Evolutionary conservation across 192 early-diverging fungal species (phyloP).

Genomic region (Cetraspora pellucida): DNA sequence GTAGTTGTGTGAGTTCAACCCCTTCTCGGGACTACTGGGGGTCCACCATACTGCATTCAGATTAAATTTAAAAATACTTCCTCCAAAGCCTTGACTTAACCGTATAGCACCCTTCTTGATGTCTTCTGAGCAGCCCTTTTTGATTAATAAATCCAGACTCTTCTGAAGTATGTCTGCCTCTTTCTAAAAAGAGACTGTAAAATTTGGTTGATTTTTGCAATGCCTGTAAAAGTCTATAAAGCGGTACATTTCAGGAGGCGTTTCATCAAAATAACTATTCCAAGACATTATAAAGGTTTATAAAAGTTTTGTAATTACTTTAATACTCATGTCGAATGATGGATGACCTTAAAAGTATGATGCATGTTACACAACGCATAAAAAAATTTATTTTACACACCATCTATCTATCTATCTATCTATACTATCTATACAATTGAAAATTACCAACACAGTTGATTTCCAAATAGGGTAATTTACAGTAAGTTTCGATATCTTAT

Average conservation of each 20-base stretch:
- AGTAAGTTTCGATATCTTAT: too few relatives aligned
- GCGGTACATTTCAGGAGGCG: conserved; percentile 19
- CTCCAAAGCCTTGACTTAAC: conserved; percentile 5
- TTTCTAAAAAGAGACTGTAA: conserved; percentile 20
- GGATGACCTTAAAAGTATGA: too few relatives aligned
- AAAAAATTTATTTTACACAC: too few relatives aligned
- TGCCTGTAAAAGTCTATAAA: conserved; percentile 31
- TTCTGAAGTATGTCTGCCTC: conserved; percentile 5
- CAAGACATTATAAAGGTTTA: neutral
- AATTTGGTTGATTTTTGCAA: neutral
- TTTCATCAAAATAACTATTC: conserved; percentile 28
- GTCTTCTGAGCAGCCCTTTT: conserved; percentile 4
- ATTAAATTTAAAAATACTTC: conserved; percentile 10
- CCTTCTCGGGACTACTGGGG: conserved; percentile 28
- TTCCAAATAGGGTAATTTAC: too few relatives aligned
- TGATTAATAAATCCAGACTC: conserved; percentile 1
- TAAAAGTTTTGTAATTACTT: too few relatives aligned
- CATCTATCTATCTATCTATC: too few relatives aligned
- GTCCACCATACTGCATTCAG: conserved; percentile 16
- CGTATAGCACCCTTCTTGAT: neutral
- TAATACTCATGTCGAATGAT: too few relatives aligned
- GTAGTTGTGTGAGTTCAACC: conserved; percentile 32
- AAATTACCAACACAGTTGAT: too few relatives aligned
- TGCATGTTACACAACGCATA: too few relatives aligned
- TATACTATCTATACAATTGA: too few relatives aligned